Evolutionary conservation across 768 basidiomycete species (phyloP).

Genomic region (Tulasnella sp.): DNA sequence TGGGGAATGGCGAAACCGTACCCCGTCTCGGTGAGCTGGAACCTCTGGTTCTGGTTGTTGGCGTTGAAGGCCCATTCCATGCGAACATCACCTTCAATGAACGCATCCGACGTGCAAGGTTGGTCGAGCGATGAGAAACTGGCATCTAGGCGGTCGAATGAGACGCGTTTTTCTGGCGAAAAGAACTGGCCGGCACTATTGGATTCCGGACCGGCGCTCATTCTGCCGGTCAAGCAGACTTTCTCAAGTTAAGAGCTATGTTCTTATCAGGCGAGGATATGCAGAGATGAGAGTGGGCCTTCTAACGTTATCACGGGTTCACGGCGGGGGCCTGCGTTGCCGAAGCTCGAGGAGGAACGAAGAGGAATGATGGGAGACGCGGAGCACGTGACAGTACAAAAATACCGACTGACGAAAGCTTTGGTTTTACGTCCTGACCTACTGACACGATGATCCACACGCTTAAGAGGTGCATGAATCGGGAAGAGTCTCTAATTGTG

Average conservation of each 20-base stretch:
- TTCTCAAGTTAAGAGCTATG: background rate
- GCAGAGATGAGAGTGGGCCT: background rate
- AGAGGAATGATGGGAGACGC: background rate
- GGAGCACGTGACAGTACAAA: constrained; percentile 8
- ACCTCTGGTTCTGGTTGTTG: background rate
- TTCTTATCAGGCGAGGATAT: background rate
- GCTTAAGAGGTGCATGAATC: background rate
- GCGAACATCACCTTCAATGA: background rate
- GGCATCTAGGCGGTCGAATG: background rate
- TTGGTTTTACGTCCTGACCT: too few relatives aligned
- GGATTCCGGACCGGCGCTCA: background rate
- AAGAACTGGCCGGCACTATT: background rate
- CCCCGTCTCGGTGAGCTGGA: background rate
- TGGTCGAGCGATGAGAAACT: background rate
- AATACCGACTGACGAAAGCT: background rate
- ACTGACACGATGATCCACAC: too few relatives aligned
- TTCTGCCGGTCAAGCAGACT: background rate
- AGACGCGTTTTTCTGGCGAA: background rate
- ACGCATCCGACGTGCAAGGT: background rate
- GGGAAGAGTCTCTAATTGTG: background rate
- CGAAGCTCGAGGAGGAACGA: background rate
- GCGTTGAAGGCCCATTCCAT: constrained; percentile 1
- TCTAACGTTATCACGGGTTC: background rate
- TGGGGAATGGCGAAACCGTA: background rate
- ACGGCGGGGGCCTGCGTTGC: background rate